These are phyloP conservation scores for Curvularia lunata DNA, from an alignment of 2,329 filamentous ascomycete genomes.

Conservation along the genomic window DNA sequence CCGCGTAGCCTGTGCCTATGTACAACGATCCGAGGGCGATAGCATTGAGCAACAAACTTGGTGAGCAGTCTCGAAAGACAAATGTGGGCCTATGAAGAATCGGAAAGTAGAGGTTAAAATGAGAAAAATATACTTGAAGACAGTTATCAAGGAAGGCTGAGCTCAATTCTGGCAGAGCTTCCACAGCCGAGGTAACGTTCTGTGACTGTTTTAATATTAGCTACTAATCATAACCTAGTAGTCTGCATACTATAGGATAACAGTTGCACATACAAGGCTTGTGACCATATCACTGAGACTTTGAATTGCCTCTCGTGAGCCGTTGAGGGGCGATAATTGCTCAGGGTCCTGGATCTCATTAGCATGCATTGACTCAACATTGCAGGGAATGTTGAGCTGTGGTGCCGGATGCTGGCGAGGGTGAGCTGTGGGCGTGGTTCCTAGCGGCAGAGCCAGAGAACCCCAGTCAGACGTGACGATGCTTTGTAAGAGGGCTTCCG, in stretches of 20 bases:
- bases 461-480: neutral
- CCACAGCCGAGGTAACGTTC: neutral
- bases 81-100: neutral
- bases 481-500: neutral
- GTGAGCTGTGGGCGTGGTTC: neutral
- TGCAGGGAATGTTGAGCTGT: neutral
- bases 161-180: neutral
- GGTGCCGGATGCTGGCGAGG: neutral
- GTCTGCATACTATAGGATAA: neutral
- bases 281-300: constrained; percentile 1
- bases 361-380: neutral
- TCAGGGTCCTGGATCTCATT: neutral
- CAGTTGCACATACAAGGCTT: neutral
- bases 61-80: neutral
- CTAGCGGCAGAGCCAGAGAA: neutral
- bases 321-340: neutral
- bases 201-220: neutral
- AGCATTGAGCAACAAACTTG: neutral
- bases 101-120: neutral
- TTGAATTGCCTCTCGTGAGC: neutral
- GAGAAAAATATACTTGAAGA: constrained; percentile 1
- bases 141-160: constrained; percentile 1
- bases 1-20: neutral
- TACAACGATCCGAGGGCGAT: neutral
- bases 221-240: neutral